Evolutionary conservation across 371 early-diverging fungal species (phyloP), one percentile per base, ranked within the genome.

Genomic region (Chytridiales sp.): DNA sequence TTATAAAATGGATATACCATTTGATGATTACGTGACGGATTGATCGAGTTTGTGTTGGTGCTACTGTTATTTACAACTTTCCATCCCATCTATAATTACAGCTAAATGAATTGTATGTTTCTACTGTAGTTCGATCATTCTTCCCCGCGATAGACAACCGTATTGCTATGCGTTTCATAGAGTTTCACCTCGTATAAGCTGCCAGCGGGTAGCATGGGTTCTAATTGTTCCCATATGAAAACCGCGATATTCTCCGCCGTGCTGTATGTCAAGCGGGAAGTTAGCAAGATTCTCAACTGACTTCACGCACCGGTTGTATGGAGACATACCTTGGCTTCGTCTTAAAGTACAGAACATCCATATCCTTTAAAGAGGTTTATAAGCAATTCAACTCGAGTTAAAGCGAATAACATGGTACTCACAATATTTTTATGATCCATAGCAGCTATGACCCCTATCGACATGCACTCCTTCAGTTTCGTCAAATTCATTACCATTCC

Each of bases 201-300:
- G 77, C 46, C 65, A 47, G 63, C 19, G 43, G 74, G 63, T 31
- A 84, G 74, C 35, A 74, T 62, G 27, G 61, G 48, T 19, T 43
- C 17, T 41, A 93, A 76, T 46, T 75, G 77, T 54, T 78, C 70
- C 93, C 92, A 94, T 32, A 91, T 83, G 68, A 83, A 94, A 6
- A 90, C 82, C 0, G 92, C 91, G 41, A 94, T 68, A 70, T 92
- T 93, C 74, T 94, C 95, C 13, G 90, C 87, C 15, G 95, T 94
- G 71, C 93, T 73, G 51, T 1, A n/a, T n/a, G n/a, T n/a, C n/a
- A n/a, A n/a, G n/a, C n/a, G n/a, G 3, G 26, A 39, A 30, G 30
- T 36, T 47, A 53, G 15, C n/a, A 24, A 46, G 35, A 40, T 24
- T 89, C 49, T n/a, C n/a, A n/a, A n/a, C n/a, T n/a, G n/a, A n/a